Evolutionary conservation across 306 rosid genomes (phyloP), one percentile per base, ranked within the genome.

Genomic region (Benincasa hispida): DNA sequence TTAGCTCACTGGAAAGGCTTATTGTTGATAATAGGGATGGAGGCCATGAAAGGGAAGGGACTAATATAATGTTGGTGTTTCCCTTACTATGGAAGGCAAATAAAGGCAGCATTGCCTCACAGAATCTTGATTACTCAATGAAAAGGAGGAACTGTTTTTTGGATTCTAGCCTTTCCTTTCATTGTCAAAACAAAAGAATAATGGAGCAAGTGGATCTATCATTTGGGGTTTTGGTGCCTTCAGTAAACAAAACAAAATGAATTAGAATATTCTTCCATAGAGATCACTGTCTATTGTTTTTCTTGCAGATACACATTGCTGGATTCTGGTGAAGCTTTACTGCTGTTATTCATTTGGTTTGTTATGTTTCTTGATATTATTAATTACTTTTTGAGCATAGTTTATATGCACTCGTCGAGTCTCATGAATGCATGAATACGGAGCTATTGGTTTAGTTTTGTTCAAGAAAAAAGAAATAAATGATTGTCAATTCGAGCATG

Each of bases 71-170:
- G 37, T 7, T 42, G 75, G 37, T 45, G 14, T 42, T 27, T 48
- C 56, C 53, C 56, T 41, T 69, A 69, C 15, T 47, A 69, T 41
- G 22, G 37, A 69, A 69, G 55, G 75, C 75, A 69, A 69, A 69
- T 45, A 69, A 69, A 69, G 75, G 39, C 56, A 45, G 75, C 37
- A 69, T 10, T 41, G 56, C 24, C 54, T 22, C 56, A 69, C 55
- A 68, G 75, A 68, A 68, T 68, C 56, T 68, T 34, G 13, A 1
- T 14, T 25, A 22, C 34, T 19, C 6, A 68, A 41, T 12, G 55
- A 68, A 68, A 68, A 41, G 30, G 75, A 42, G 75, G 21, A 0
- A 35, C 3, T 53, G 24, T 51, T 53, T 10, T 10, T 5, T 66
- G 4, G 17, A 35, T 66, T 66, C 17, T 19, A 66, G 19, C 5